Conservation (phyloP, 208 protist genomes). For the Trypanosoma melophagium region DNA sequence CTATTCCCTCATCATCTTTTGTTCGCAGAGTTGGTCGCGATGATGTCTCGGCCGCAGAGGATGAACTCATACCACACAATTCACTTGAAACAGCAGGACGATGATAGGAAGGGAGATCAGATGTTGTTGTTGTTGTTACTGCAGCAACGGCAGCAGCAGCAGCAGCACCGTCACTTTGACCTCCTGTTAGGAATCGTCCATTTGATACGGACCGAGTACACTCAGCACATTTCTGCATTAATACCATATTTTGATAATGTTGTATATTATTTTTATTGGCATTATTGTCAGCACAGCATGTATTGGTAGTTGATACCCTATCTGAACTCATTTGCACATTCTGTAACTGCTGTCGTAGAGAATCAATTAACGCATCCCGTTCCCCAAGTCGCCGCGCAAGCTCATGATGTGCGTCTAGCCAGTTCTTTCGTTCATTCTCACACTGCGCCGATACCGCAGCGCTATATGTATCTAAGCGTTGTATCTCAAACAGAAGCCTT, state of each 20-base stretch:
- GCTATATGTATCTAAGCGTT: slow-evolving; percentile 13
- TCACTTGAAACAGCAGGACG: slow-evolving; percentile 3
- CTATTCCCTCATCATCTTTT: neutral
- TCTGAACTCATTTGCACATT: neutral
- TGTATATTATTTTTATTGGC: neutral
- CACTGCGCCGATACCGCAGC: slow-evolving; percentile 5
- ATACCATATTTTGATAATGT: neutral
- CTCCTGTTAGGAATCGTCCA: neutral
- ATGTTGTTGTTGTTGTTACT: too few species aligned
- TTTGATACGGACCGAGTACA: neutral
- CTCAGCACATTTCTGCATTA: too few species aligned
- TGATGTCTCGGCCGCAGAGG: neutral
- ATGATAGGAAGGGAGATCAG: neutral
- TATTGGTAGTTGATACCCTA: neutral
- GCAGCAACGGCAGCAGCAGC: too few species aligned
- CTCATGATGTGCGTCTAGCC: slow-evolving; percentile 7
- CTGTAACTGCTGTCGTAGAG: slow-evolving; percentile 9
- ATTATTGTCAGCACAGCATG: neutral
- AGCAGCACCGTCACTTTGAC: slow-evolving; percentile 3
- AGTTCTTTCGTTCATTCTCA: slow-evolving; percentile 19
- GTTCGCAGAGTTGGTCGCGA: neutral
- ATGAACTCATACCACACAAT: slow-evolving; percentile 7
- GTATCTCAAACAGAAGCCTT: slow-evolving; percentile 14
- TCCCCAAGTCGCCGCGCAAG: slow-evolving; percentile 13
- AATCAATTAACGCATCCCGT: slow-evolving; percentile 13